Evolutionary conservation across 2,329 filamentous ascomycete genomes (phyloP).

Genomic region (Paradendryphiella salina): DNA sequence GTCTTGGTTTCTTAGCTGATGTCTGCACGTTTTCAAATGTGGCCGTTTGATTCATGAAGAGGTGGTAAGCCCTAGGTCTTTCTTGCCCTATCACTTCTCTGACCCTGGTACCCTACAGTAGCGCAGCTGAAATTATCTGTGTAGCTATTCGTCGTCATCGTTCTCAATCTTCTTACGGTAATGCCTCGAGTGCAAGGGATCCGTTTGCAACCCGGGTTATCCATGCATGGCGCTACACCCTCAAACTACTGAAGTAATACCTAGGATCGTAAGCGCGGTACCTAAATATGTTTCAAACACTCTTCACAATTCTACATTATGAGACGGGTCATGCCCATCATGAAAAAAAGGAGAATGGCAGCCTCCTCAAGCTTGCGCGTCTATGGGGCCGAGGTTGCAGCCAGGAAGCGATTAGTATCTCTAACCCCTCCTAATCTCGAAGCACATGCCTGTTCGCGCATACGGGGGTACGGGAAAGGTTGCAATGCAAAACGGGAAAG

Average conservation of each 20-base stretch:
- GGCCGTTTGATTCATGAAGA: not conserved
- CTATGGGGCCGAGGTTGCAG: not conserved
- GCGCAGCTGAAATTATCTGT: too few relatives aligned
- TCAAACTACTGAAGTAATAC: not conserved
- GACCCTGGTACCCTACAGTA: too few relatives aligned
- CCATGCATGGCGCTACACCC: not conserved
- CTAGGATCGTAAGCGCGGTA: not conserved
- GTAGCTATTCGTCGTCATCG: not conserved
- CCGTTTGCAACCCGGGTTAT: not conserved
- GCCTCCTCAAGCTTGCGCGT: not conserved
- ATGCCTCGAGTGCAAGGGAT: not conserved
- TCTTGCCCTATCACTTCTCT: not conserved
- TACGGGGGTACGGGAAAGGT: conserved; percentile 9
- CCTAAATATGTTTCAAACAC: not conserved
- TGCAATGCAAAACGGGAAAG: conserved; percentile 10
- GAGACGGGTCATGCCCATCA: not conserved
- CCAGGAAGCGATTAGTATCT: not conserved
- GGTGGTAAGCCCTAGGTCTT: not conserved
- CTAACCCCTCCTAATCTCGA: conserved; percentile 1
- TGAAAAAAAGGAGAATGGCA: not conserved
- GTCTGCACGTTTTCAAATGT: too few relatives aligned
- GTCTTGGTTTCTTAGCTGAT: not conserved
- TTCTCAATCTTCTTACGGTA: not conserved
- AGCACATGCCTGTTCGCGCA: conserved; percentile 1
- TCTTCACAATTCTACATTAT: not conserved